Base-by-base conservation (phyloP, 2,329 filamentous ascomycete genomes). In the Chaetomium sp. region DNA sequence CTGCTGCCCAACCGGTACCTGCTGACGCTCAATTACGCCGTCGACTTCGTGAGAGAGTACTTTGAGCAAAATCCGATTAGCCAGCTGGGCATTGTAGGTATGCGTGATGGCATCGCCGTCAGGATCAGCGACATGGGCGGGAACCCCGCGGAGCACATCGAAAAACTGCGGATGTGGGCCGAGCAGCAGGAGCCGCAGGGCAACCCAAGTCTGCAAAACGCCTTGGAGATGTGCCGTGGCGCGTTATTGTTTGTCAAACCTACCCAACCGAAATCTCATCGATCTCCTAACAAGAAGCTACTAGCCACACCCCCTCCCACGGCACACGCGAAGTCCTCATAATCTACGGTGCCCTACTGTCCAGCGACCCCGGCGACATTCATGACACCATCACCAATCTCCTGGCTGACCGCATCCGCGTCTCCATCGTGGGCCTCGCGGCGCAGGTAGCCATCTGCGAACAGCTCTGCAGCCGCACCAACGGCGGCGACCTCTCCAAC, bases 31-130 rank as follows among this genome's bases (percentile, higher is more conserved):
- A 88, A 88, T 68, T 96, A 93, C 77, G 90, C 93, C 19, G 86
- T 90, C 68, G 90, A 93, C 64, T 99, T 98, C 77, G 90, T 98
- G 57, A 85, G 89, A 65, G 94, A 97, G 76, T 99, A 92, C 79
- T 99, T 98, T 75, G 95, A 98, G 78, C 95, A 99, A 78, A 99
- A 99, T 73, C 95, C 95, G 12, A 98, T 99, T 70, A 96, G 93
- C 10, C 95, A 99, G 78, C 85, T 99, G 63, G 93, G 91, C 27
- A 90, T 99, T 33, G 82, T 99, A 47, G 94, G 91, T 58, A 97
- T 98, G 91, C 87, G 91, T 67, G 95, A 98, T 75, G 95, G 95
- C 19, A 82, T 98, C 19, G 93, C 93, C 2, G 82, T 96, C 27
- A 83, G 91, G 47, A 86, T 99, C 68, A 95, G 90, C 74, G 92